A percentile compares a stretch with the other conserved stretches of the same genome.
phyloP scores from a whole-genome alignment of 495 filamentous ascomycete species.

The Bryoglossum gracile region DNA sequence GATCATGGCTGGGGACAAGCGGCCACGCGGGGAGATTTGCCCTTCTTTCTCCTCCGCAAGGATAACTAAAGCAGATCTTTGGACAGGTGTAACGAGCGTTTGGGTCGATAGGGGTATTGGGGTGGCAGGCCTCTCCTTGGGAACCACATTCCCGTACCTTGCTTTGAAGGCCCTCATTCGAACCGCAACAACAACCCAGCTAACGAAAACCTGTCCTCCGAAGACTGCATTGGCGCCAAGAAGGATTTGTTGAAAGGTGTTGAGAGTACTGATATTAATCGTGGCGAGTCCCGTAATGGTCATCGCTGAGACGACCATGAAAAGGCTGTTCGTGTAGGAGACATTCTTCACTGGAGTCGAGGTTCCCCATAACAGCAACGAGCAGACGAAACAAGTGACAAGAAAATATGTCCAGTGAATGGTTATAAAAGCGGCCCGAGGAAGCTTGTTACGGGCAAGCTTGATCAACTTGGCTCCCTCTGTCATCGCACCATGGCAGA shows the following conservation, averaged over 20 bases:
- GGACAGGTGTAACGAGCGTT: too few relatives aligned
- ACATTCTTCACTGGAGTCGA: slow-evolving; percentile 54
- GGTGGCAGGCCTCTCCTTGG: not conserved
- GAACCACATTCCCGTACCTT: slow-evolving; percentile 50
- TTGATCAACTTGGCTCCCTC: too few relatives aligned
- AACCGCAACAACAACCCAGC: slow-evolving; percentile 54
- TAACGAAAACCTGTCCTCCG: slow-evolving; percentile 63
- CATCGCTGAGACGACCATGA: slow-evolving; percentile 70
- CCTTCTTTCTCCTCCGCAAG: too few relatives aligned
- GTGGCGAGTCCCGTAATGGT: slow-evolving; percentile 68
- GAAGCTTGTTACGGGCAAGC: too few relatives aligned
- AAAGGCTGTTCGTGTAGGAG: slow-evolving; percentile 65
- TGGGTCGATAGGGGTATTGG: too few relatives aligned
- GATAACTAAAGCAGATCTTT: too few relatives aligned
- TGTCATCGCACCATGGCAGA: too few relatives aligned
- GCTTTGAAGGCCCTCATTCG: slow-evolving; percentile 63
- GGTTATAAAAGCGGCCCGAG: too few relatives aligned
- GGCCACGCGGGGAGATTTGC: too few relatives aligned
- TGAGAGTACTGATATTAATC: slow-evolving; percentile 56
- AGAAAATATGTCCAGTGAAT: slow-evolving; percentile 77
- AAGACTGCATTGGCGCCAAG: slow-evolving; percentile 65
- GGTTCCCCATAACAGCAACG: slow-evolving; percentile 64
- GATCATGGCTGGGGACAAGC: too few relatives aligned
- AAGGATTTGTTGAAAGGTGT: slow-evolving; percentile 68
- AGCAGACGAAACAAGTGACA: slow-evolving; percentile 50